A percentile compares a stretch with the other conserved stretches of the same genome.
Conservation (phyloP, 2,329 filamentous ascomycete genomes). For the Zymoseptoria pseudotritici region DNA sequence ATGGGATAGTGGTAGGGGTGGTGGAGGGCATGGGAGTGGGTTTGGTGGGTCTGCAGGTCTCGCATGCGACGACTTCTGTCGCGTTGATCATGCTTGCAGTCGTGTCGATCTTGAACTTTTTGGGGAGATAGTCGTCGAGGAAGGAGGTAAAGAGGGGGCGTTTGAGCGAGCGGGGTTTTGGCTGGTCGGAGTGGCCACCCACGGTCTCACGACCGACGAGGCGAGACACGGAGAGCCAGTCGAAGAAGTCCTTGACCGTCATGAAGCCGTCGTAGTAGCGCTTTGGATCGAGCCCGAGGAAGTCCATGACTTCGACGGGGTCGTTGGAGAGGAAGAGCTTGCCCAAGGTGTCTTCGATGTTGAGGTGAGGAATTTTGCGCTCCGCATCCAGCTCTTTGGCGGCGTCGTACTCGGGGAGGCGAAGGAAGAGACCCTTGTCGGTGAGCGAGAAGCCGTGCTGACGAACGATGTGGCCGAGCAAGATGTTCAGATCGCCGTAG, state of each 20-base stretch:
- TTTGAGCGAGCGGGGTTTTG: constrained; percentile 46
- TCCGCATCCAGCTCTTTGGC: constrained; percentile 39
- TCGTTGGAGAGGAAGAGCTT: constrained; percentile 55
- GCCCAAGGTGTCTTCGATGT: constrained; percentile 35
- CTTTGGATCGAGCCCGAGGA: constrained; percentile 52
- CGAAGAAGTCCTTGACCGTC: constrained; percentile 50
- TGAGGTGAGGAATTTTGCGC: constrained; percentile 3
- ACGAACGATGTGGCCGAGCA: constrained; percentile 57
- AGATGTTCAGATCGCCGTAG: constrained; percentile 65
- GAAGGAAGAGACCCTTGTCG: constrained; percentile 56
- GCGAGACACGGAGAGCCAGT: constrained; percentile 52
- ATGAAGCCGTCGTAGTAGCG: constrained; percentile 51
- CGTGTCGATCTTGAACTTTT: constrained; percentile 32
- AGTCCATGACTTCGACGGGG: constrained; percentile 49
- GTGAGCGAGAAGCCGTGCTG: constrained; percentile 60
- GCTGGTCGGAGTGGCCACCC: constrained; percentile 16
- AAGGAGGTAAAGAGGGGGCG: constrained; percentile 55
- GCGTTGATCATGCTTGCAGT: not conserved
- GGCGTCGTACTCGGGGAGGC: constrained; percentile 60
- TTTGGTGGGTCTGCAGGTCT: too few relatives aligned
- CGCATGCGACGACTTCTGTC: too few relatives aligned
- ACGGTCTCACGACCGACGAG: constrained; percentile 47
- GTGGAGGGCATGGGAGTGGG: too few relatives aligned
- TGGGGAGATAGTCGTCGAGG: constrained; percentile 56
- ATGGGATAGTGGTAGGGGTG: too few relatives aligned